phyloP scores from a whole-genome alignment of 2,329 filamentous ascomycete genomes.

The Talaromyces sp. region DNA sequence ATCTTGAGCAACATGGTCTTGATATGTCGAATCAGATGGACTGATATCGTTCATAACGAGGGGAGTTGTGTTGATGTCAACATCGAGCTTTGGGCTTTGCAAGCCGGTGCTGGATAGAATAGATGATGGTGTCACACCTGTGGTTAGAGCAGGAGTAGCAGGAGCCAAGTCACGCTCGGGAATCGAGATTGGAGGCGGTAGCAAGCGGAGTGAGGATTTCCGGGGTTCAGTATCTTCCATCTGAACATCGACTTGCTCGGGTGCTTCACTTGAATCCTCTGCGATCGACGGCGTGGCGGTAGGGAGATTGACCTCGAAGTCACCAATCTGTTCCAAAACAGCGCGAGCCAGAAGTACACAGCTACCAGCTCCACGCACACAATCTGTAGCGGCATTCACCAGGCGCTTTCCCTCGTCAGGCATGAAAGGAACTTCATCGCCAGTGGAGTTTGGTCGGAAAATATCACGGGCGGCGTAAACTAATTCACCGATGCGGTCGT shows the following conservation, averaged over 20 bases:
- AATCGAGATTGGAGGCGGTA: constrained; percentile 47
- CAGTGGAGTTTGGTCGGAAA: constrained; percentile 65
- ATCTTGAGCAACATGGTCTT: constrained; percentile 34
- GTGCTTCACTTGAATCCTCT: constrained; percentile 22
- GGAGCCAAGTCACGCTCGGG: constrained; percentile 34
- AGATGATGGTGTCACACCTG: constrained; percentile 39
- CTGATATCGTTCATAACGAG: constrained; percentile 27
- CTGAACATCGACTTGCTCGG: constrained; percentile 23
- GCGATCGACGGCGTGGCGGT: constrained; percentile 32
- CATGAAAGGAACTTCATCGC: constrained; percentile 73
- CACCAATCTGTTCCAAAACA: constrained; percentile 82
- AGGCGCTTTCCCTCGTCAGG: constrained; percentile 74
- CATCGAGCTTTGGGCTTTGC: constrained; percentile 29
- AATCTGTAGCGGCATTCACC: constrained; percentile 75
- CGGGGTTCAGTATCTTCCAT: constrained; percentile 19
- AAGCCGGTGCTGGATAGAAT: constrained; percentile 43
- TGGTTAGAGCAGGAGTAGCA: constrained; percentile 37
- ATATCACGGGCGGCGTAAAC: constrained; percentile 78
- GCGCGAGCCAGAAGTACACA: constrained; percentile 83
- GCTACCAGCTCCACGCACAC: constrained; percentile 85
- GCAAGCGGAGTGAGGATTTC: constrained; percentile 40
- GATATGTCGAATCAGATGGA: constrained; percentile 32
- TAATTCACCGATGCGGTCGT: constrained; percentile 73
- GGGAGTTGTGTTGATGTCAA: constrained; percentile 27
- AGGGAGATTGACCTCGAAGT: constrained; percentile 73